Evolutionary conservation across 495 filamentous ascomycete species (phyloP), one percentile per base, ranked within the genome.

Genomic region (Penicillium flavigenum): DNA sequence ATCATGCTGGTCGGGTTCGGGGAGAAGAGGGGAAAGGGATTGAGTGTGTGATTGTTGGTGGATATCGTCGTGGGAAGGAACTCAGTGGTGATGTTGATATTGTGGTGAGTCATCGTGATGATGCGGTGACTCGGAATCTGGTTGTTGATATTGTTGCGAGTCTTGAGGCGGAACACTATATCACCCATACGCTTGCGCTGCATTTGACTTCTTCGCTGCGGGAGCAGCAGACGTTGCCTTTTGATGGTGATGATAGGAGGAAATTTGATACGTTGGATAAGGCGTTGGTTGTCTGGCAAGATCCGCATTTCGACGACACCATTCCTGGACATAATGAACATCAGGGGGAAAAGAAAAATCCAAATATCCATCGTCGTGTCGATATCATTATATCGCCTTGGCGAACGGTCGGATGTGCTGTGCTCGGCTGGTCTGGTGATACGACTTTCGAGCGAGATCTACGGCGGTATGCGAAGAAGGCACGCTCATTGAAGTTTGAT

Each of bases 301-400:
- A 92, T 61, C 86, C 87, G 0, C n/a, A 70, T 5, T 88, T 71
- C 27, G 52, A 55, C 4, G 19, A 57, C 22, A 24, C 19, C 20
- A 54, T 54, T 10, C 19, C 39, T 14, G 44, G 26, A 8, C 29
- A 53, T 4, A 10, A 31, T 20, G 19, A 59, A 20, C 34, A 24
- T 11, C 46, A 52, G 10, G 24, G 26, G 51, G 57, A 42, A 14
- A 74, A 93, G 54, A 59, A 42, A 12, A 74, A 93, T 55, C 82
- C 85, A 0, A 91, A 93, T 63, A 79, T 78, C 5, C 92, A 96
- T 64, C 83, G 91, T 19, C 79, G 92, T 17, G 92, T 99, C 7
- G 93, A 98, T 66, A 96, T 99, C 58, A 96, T 99, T 65, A 80
- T 98, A 56, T 85, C 85, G 17, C 92, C 92, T 1, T 95, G 92